Base-by-base conservation (phyloP, 768 basidiomycete genomes). In the Auriculariales sp. region DNA sequence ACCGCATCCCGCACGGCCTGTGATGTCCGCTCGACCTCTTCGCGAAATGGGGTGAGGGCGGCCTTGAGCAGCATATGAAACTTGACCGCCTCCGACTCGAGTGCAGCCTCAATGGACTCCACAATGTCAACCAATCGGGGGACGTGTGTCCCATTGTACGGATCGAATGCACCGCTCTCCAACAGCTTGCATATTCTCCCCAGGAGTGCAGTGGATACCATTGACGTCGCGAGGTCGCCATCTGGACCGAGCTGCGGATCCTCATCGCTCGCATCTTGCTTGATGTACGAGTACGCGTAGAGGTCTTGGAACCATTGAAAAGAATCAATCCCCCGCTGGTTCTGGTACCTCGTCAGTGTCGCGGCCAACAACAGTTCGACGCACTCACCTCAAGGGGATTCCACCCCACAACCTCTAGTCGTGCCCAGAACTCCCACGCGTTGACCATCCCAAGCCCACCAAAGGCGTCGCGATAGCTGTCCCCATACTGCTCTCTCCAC, bases 381-480 rank as follows among this genome's bases (percentile, higher is more conserved):
- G 14, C 6, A 66, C 72, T 54, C 58, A 85, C 90, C 67, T 84
- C 75, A 22, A 93, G 70, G 42, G 85, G 88, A 61, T 91, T 78
- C 93, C 93, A 95, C 3, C 82, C 85, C 10, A 89, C 66, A 54
- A 81, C 72, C 66, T 97, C 92, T 51, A 90, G 67, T 49, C 90
- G 71, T n/a, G 78, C 78, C 88, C 89, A 93, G 62, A 92, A 94
- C 63, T 92, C 91, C 90, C 91, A 94, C 45, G 87, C 86, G 46
- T 81, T 81, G 1, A 93, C 79, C 35, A 91, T 72, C 0, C 83
- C 89, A 49, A 93, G 68, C 3, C 91, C 87, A 44, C 92, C 92
- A 71, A 87, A 97, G 3, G 93, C 93, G 32, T 84, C 81, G 2
- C 73, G 67, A 65, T 94, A 97, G 52, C 75, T 89, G 54, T 97